Evolutionary conservation across 768 basidiomycete genomes (phyloP).

Genomic region (Cantharellus cinnabarinus): DNA sequence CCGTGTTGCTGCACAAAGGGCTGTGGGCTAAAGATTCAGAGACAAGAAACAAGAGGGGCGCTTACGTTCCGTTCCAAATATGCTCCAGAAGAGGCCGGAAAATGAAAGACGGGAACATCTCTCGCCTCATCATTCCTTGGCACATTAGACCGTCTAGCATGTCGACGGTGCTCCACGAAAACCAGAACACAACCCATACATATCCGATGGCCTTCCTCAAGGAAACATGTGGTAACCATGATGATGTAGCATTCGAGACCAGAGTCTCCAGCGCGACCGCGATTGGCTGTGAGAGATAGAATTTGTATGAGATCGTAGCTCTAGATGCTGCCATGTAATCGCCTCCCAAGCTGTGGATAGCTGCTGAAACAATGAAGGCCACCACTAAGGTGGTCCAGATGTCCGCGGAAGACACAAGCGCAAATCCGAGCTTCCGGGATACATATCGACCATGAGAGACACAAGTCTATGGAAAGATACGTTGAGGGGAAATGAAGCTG

Average conservation of each 20-base stretch:
- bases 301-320: neutral
- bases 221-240: neutral
- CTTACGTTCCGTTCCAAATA: neutral
- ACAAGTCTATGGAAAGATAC: neutral
- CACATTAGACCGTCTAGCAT: neutral
- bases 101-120: neutral
- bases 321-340: neutral
- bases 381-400: neutral
- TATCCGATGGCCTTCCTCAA: neutral
- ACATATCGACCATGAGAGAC: neutral
- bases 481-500: neutral
- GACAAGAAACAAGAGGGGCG: neutral
- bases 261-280: neutral
- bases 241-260: neutral
- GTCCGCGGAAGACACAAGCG: neutral
- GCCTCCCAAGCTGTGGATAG: neutral
- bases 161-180: neutral
- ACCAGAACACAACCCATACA: neutral
- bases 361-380: neutral
- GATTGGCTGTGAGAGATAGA: neutral
- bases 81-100: neutral
- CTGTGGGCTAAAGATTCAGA: neutral
- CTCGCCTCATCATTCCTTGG: neutral
- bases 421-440: neutral
- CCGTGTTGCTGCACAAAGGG: neutral